These are phyloP conservation scores for Pseudogymnoascus sp. DNA, from an alignment of 2,329 filamentous ascomycete species.

Conservation along the genomic window DNA sequence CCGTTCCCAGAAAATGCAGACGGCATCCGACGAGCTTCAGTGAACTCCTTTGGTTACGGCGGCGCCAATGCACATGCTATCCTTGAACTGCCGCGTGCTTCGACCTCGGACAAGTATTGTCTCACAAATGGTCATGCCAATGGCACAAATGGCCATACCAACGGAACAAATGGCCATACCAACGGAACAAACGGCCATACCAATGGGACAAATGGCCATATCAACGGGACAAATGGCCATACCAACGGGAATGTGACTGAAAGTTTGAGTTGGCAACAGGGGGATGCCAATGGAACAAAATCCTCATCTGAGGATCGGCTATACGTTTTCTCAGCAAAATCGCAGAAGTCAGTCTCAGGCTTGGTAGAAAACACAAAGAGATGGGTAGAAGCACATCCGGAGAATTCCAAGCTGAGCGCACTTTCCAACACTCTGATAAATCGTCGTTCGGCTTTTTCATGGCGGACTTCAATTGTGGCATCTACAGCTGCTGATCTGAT, in stretches of 20 bases:
- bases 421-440: constrained; percentile 11
- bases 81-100: constrained; percentile 18
- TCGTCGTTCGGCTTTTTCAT: constrained; percentile 9
- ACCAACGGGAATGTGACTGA: background rate
- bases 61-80: constrained; percentile 40
- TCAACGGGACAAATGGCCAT: background rate
- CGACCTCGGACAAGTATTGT: background rate
- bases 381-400: constrained; percentile 8
- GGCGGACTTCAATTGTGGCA: constrained; percentile 11
- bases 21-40: constrained; percentile 12
- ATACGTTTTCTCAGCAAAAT: constrained; percentile 2
- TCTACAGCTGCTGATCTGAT: constrained; percentile 20
- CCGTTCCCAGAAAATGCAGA: constrained; percentile 1
- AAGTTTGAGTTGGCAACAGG: too few relatives aligned
- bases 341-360: constrained; percentile 7
- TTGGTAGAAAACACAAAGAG: constrained; percentile 9
- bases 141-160: background rate
- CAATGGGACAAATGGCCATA: background rate
- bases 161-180: background rate
- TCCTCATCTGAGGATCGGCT: background rate
- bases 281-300: background rate
- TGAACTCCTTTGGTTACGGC: constrained; percentile 33
- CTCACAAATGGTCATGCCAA: background rate
- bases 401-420: background rate
- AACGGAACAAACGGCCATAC: background rate